These are phyloP conservation scores for Xanthoconium purpureum DNA, from an alignment of 768 basidiomycete species.

Conservation along the genomic window DNA sequence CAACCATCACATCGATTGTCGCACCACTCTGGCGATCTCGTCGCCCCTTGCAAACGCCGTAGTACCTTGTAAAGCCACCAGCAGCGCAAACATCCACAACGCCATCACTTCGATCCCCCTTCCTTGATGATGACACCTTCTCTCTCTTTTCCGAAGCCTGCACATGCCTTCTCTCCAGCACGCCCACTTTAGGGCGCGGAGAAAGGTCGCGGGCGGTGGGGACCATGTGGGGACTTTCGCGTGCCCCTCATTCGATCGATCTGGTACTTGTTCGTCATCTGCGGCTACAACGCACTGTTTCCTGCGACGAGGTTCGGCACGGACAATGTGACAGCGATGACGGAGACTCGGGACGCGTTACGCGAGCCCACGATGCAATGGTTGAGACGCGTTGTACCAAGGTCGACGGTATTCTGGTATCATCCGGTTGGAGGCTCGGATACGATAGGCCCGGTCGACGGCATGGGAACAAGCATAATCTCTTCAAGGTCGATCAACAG, in stretches of 20 bases:
- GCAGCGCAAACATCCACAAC: not conserved
- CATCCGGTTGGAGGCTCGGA: not conserved
- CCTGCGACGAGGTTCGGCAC: not conserved
- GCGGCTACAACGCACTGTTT: not conserved
- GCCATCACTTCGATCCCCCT: not conserved
- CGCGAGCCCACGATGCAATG: not conserved
- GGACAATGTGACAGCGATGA: not conserved
- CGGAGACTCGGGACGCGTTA: not conserved
- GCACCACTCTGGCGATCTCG: not conserved
- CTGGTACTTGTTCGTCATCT: not conserved
- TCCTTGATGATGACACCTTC: not conserved
- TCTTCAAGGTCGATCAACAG: not conserved
- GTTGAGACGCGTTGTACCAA: not conserved
- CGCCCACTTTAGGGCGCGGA: constrained; percentile 18
- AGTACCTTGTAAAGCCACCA: not conserved
- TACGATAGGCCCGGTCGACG: not conserved
- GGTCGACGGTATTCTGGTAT: not conserved
- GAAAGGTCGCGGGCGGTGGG: constrained; percentile 6
- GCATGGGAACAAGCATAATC: not conserved
- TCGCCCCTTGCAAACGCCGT: not conserved
- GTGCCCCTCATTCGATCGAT: not conserved
- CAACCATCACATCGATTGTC: not conserved
- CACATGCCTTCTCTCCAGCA: constrained; percentile 12
- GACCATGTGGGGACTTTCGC: not conserved
- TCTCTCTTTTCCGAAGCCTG: not conserved